phyloP scores from a whole-genome alignment of 176 grass and related monocot genomes.

The Tillandsia fasciculata region DNA sequence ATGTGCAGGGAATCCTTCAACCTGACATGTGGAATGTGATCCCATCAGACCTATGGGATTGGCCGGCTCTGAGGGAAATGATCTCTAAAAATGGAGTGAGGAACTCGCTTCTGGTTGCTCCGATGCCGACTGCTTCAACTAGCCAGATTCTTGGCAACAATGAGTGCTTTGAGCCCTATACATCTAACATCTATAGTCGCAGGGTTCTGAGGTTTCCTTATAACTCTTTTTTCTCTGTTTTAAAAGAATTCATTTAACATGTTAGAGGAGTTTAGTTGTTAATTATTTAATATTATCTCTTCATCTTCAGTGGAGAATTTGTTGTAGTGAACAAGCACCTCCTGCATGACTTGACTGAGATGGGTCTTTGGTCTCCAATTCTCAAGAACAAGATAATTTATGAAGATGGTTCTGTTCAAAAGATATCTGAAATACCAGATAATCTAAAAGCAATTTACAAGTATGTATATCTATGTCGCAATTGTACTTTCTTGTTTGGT shows the following conservation, averaged over 20 bases:
- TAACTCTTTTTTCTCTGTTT: not conserved
- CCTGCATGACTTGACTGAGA: constrained; percentile 93
- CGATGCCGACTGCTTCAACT: constrained; percentile 98
- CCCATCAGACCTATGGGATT: constrained; percentile 80
- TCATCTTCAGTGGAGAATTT: constrained; percentile 74
- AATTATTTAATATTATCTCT: not conserved
- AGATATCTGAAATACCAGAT: constrained; percentile 69
- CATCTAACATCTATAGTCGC: constrained; percentile 75
- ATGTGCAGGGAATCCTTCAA: constrained; percentile 71
- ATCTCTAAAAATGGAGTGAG: constrained; percentile 74
- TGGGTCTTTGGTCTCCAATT: constrained; percentile 74
- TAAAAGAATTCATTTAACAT: not conserved
- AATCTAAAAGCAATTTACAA: constrained; percentile 93
- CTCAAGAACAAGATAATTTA: constrained; percentile 95
- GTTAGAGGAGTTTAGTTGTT: not conserved
- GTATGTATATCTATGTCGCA: constrained; percentile 29
- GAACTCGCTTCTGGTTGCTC: constrained; percentile 96
- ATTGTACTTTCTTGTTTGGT: not conserved
- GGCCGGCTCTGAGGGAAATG: constrained; percentile 49
- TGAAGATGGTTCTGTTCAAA: constrained; percentile 85
- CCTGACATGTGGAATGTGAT: constrained; percentile 87
- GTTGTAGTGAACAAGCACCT: constrained; percentile 99
- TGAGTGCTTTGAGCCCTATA: constrained; percentile 84
- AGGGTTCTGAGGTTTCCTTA: constrained; percentile 68
- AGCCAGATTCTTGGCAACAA: constrained; percentile 99